Percentiles rank a stretch among this genome's conserved stretches.
phyloP scores from a whole-genome alignment of 2,329 filamentous ascomycete species.

The Talaromyces funiculosus region DNA sequence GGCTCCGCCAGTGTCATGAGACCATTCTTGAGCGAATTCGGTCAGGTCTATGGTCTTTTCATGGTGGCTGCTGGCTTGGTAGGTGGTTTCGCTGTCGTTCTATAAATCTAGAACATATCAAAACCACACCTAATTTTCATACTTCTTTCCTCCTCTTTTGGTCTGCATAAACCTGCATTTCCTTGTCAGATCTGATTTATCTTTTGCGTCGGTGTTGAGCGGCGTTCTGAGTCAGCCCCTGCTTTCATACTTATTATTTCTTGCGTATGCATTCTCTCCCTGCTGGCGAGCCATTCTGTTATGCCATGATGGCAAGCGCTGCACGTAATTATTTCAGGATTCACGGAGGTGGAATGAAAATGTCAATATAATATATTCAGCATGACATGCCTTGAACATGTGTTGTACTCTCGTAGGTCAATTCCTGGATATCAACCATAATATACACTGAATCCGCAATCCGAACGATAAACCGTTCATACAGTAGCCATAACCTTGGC shows the following conservation, averaged over 20 bases:
- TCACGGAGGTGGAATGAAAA: not conserved
- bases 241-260: not conserved
- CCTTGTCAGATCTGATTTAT: slow-evolving; percentile 15
- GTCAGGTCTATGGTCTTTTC: slow-evolving; percentile 52
- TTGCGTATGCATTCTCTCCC: not conserved
- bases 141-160: not conserved
- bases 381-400: not conserved
- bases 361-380: not conserved
- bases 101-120: slow-evolving; percentile 21
- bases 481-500: slow-evolving; percentile 87
- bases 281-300: not conserved
- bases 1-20: slow-evolving; percentile 14
- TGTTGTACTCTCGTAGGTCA: not conserved
- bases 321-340: not conserved
- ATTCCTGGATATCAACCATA: not conserved
- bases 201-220: slow-evolving; percentile 14
- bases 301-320: slow-evolving; percentile 2
- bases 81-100: slow-evolving; percentile 52
- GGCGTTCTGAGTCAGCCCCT: not conserved
- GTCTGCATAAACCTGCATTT: slow-evolving; percentile 11
- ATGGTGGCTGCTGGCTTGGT: slow-evolving; percentile 52
- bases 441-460: too few relatives aligned
- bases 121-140: not conserved
- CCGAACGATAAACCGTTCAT: slow-evolving; percentile 33
- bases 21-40: slow-evolving; percentile 46